These are phyloP conservation scores for Candida sojae DNA, from an alignment of 1,139 yeast genomes.

Conservation along the genomic window DNA sequence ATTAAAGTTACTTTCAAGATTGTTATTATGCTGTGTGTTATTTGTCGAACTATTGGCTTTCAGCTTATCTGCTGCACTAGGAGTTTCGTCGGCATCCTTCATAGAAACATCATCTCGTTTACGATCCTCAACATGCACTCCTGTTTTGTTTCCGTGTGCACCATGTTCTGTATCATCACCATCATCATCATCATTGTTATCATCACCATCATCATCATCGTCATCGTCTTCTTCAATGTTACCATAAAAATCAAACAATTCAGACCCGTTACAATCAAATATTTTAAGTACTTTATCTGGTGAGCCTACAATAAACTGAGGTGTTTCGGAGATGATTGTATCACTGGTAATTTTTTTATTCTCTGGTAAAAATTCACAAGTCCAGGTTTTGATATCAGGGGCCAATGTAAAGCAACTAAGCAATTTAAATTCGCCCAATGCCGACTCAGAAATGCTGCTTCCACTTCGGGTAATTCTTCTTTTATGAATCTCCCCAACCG, in stretches of 20 bases:
- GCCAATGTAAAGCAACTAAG: conserved; percentile 43
- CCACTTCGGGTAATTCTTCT: conserved; percentile 17
- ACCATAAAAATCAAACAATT: conserved; percentile 46
- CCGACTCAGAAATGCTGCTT: neutral
- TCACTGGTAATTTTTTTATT: conserved; percentile 12
- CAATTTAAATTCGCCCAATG: conserved; percentile 20
- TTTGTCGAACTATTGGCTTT: neutral
- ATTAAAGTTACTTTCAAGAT: conserved; percentile 31
- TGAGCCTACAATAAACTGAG: conserved; percentile 70
- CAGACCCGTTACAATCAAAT: conserved; percentile 51
- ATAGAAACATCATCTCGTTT: conserved; percentile 14
- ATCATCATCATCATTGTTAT: neutral
- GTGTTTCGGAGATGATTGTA: conserved; percentile 25
- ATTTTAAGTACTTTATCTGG: conserved; percentile 74
- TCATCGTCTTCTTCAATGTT: conserved; percentile 32
- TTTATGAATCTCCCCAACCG: conserved; percentile 37
- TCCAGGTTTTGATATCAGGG: conserved; percentile 50
- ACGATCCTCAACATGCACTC: neutral
- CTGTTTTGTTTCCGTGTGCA: neutral
- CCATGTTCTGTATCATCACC: neutral
- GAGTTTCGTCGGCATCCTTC: conserved; percentile 12
- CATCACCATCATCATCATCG: conserved; percentile 9
- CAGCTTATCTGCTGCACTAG: neutral
- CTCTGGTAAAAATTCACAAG: conserved; percentile 75
- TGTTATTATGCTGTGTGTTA: conserved; percentile 6